Conservation (phyloP, 768 basidiomycete species). For the Tricholoma matsutake region DNA sequence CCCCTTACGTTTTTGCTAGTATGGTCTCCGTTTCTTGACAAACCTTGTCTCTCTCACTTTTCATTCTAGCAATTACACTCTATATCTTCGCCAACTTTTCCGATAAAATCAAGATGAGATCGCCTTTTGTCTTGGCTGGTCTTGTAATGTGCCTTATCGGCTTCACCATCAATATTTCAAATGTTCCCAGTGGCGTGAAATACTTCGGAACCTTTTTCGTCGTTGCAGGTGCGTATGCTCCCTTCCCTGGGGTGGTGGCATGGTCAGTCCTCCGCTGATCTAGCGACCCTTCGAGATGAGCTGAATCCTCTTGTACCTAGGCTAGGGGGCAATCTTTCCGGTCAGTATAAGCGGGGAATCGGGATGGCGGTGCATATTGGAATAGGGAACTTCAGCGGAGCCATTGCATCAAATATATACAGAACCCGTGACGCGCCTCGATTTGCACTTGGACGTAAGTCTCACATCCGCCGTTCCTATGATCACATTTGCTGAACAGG, state of each 20-base stretch:
- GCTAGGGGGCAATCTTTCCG: constrained; percentile 63
- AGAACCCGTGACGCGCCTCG: constrained; percentile 56
- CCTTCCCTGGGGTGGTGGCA: constrained; percentile 56
- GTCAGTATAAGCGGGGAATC: constrained; percentile 68
- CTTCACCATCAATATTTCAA: constrained; percentile 61
- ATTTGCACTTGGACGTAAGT: constrained; percentile 62
- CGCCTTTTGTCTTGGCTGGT: constrained; percentile 54
- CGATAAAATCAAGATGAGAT: constrained; percentile 52
- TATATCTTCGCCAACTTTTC: constrained; percentile 54
- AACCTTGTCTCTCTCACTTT: neutral
- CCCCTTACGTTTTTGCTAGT: constrained; percentile 66
- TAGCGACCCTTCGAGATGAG: neutral
- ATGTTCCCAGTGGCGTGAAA: constrained; percentile 49
- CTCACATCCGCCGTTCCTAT: neutral
- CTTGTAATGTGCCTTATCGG: constrained; percentile 52
- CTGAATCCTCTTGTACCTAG: constrained; percentile 27
- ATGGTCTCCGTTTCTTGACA: constrained; percentile 15
- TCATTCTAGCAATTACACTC: constrained; percentile 46
- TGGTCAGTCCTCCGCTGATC: constrained; percentile 41
- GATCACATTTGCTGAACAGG: neutral
- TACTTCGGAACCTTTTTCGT: constrained; percentile 74
- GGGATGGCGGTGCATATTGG: constrained; percentile 71
- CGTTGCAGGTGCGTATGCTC: constrained; percentile 60
- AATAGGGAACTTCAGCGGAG: constrained; percentile 63
- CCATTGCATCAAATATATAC: constrained; percentile 63